Conservation (phyloP, 2,329 filamentous ascomycete species). For the Calycina marina region DNA sequence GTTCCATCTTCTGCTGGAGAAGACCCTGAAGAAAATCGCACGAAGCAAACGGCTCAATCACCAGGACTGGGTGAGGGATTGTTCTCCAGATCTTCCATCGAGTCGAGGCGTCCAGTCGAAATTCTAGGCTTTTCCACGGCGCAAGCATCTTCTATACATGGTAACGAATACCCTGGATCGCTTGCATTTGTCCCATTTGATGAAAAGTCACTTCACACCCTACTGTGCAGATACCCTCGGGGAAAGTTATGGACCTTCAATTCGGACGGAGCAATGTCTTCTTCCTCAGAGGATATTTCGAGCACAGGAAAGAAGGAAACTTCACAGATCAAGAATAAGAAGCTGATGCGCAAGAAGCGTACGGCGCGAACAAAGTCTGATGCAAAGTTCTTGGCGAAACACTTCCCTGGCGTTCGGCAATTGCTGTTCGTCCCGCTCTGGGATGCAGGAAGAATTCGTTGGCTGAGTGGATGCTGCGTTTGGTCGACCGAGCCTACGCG, state of each 20-base stretch:
- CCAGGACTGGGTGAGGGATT: constrained; percentile 3
- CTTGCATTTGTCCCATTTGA: constrained; percentile 16
- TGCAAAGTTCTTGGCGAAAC: constrained; percentile 20
- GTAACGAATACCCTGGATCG: constrained; percentile 14
- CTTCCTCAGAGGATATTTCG: constrained; percentile 29
- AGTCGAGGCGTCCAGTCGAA: constrained; percentile 12
- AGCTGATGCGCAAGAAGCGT: constrained; percentile 6
- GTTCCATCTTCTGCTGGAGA: constrained; percentile 2
- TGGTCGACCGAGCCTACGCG: constrained; percentile 25
- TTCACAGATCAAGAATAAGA: constrained; percentile 4
- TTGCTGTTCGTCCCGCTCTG: constrained; percentile 34
- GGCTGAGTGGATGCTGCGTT: constrained; percentile 35
- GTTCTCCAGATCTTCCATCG: constrained; percentile 10
- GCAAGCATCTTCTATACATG: constrained; percentile 18
- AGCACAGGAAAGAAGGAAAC: constrained; percentile 1
- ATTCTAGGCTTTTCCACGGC: constrained; percentile 21
- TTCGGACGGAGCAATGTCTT: constrained; percentile 27
- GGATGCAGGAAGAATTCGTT: constrained; percentile 31
- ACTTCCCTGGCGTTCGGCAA: constrained; percentile 32
- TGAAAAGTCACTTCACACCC: constrained; percentile 17
- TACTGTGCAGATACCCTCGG: constrained; percentile 30
- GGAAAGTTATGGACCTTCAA: constrained; percentile 34
- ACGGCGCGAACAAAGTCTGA: constrained; percentile 16
- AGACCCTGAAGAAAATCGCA: constrained; percentile 1
- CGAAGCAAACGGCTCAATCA: background rate